Base-by-base conservation (phyloP, 768 basidiomycete species). In the Phanerochaete sordida region DNA sequence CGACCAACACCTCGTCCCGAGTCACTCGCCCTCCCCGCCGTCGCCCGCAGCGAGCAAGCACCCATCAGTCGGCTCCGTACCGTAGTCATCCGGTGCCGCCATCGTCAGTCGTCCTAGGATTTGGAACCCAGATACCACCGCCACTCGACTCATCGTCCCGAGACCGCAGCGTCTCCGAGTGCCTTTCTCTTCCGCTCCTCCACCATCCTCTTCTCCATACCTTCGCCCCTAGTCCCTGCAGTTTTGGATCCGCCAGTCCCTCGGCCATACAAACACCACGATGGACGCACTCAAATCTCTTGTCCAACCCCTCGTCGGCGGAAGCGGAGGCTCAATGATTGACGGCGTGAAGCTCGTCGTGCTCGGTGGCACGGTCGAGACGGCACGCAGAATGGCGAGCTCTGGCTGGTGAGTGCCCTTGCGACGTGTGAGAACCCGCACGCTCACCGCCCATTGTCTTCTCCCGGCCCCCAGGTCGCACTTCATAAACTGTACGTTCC, bases 291-390 rank as follows among this genome's bases (percentile, higher is more conserved):
- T 91, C 77, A 89, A 86, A 77, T 91, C 88, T 55, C 84, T 92
- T 71, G 82, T 91, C 57, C 86, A 88, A 69, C 90, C 90, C 62
- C 85, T 92, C 71, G 85, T 90, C 66, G 86, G 85, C 74, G 84
- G 85, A 73, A 83, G 80, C 69, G 86, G 83, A 26, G 83, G 86
- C 65, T 88, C 88, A 51, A 84, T 92, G 78, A 82, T 93, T 73
- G 91, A 93, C 69, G 91, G 90, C 64, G 86, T 92, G 79, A 93
- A 93, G 76, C 88, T 93, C 70, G 91, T 93, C 74, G 89, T 93
- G 47, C 80, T 93, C 53, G 91, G 91, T 60, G 91, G 91, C 58
- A 92, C 91, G 1, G 91, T 93, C 59, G 91, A 93, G 75, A 93
- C 91, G 0, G 91, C 91, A 0, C 80, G 91, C 67, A 78, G 91